phyloP scores from a whole-genome alignment of 2,329 filamentous ascomycete genomes.

The Aspergillus aculeatinus region DNA sequence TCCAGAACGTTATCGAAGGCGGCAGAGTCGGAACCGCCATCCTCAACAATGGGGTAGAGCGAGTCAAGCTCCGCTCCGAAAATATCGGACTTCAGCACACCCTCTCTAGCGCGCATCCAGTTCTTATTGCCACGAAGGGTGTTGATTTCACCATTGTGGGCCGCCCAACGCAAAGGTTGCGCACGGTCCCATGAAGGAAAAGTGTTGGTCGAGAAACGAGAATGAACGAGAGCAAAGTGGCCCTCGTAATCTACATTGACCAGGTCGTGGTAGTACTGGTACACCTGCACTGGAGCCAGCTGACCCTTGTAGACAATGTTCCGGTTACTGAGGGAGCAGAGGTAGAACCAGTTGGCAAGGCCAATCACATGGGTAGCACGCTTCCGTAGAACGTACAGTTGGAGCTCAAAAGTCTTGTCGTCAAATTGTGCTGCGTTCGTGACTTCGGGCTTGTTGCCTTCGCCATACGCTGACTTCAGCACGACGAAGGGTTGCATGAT shows the following conservation, averaged over 20 bases:
- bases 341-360: constrained; percentile 97
- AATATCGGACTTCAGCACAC: constrained; percentile 86
- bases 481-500: constrained; percentile 97
- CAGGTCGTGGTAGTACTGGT: constrained; percentile 96
- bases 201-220: constrained; percentile 96
- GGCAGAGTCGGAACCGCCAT: constrained; percentile 93
- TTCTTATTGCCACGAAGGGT: constrained; percentile 98
- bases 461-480: constrained; percentile 77
- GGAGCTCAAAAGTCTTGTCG: constrained; percentile 81
- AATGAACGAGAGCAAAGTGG: constrained; percentile 95
- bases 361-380: constrained; percentile 92
- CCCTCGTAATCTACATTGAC: constrained; percentile 96
- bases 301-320: constrained; percentile 99
- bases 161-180: constrained; percentile 92
- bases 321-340: constrained; percentile 94
- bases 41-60: constrained; percentile 92
- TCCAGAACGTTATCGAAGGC: constrained; percentile 97
- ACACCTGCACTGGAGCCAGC: constrained; percentile 89
- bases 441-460: constrained; percentile 72
- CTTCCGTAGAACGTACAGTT: constrained; percentile 93
- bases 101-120: constrained; percentile 97
- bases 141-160: constrained; percentile 98
- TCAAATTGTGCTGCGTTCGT: constrained; percentile 80
- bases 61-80: constrained; percentile 89
- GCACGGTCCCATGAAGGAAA: constrained; percentile 98